Percentiles rank a stretch among this genome's conserved stretches.
These are phyloP conservation scores for Aspergillus bertholletiae DNA, from an alignment of 495 filamentous ascomycete species.

Conservation along the genomic window DNA sequence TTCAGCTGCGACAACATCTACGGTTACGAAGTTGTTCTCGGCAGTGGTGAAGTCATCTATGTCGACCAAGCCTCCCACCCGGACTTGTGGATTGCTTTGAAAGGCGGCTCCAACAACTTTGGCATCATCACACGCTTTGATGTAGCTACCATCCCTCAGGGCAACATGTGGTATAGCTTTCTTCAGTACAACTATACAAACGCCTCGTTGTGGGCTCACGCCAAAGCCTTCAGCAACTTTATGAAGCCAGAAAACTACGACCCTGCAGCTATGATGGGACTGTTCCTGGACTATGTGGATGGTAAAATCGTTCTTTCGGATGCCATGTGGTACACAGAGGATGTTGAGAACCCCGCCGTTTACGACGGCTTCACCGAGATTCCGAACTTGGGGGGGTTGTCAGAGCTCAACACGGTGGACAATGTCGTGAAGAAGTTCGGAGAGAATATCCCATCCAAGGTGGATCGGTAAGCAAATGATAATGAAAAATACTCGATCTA, in stretches of 20 bases:
- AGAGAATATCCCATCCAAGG: neutral
- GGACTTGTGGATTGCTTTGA: slow-evolving; percentile 41
- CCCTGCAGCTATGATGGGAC: neutral
- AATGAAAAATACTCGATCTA: no score
- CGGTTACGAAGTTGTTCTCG: slow-evolving; percentile 43
- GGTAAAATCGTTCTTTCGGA: no score
- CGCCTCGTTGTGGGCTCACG: neutral
- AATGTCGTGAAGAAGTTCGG: neutral
- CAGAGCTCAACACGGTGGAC: no score
- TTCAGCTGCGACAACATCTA: slow-evolving; percentile 43
- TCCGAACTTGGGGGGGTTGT: no score
- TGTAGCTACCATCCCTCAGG: slow-evolving; percentile 28
- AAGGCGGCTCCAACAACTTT: slow-evolving; percentile 19
- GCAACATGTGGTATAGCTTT: slow-evolving; percentile 32
- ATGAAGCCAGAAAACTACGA: neutral
- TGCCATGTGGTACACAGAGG: no score
- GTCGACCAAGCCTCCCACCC: slow-evolving; percentile 25
- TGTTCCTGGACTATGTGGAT: neutral
- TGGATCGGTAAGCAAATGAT: neutral
- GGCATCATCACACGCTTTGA: slow-evolving; percentile 36
- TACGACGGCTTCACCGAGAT: no score
- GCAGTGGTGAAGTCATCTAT: slow-evolving; percentile 29
- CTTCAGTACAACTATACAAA: slow-evolving; percentile 9
- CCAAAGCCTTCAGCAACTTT: neutral
- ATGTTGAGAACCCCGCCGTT: no score